Conservation (phyloP, 2,329 filamentous ascomycete genomes). For the Neophaeococcomyces mojaviensis region DNA sequence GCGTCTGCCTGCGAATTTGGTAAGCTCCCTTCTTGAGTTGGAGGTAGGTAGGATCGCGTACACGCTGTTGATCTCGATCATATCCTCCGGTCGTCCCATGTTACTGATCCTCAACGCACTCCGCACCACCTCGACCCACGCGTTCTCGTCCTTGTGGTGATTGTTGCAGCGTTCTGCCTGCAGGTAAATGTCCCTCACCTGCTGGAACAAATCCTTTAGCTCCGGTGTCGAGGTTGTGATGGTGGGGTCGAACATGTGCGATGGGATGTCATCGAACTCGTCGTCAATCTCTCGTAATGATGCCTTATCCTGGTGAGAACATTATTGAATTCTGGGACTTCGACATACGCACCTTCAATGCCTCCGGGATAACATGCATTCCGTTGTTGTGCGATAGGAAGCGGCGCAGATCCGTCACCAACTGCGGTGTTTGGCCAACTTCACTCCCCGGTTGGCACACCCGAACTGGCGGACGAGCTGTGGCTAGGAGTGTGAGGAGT, state of each 20-base stretch:
- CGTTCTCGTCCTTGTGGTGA: slow-evolving; percentile 1
- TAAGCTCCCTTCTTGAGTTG: background rate
- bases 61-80: slow-evolving; percentile 3
- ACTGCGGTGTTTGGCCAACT: background rate
- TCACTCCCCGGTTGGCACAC: slow-evolving; percentile 2
- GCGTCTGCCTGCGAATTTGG: background rate
- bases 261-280: slow-evolving; percentile 1
- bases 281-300: background rate
- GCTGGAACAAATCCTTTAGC: background rate
- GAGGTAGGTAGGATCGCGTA: background rate
- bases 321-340: background rate
- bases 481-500: background rate
- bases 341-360: slow-evolving; percentile 1
- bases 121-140: background rate
- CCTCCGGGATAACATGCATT: slow-evolving; percentile 1
- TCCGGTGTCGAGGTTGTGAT: background rate
- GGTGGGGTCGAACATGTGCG: slow-evolving; percentile 2
- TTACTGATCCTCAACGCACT: background rate
- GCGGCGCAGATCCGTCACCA: background rate
- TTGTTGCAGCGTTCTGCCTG: slow-evolving; percentile 2
- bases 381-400: background rate
- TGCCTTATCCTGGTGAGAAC: background rate
- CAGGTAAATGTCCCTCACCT: background rate
- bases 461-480: background rate
- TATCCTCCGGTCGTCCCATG: slow-evolving; percentile 1